These are phyloP conservation scores for Neocatenulostroma microsporum DNA, from an alignment of 2,329 filamentous ascomycete species.

Conservation along the genomic window DNA sequence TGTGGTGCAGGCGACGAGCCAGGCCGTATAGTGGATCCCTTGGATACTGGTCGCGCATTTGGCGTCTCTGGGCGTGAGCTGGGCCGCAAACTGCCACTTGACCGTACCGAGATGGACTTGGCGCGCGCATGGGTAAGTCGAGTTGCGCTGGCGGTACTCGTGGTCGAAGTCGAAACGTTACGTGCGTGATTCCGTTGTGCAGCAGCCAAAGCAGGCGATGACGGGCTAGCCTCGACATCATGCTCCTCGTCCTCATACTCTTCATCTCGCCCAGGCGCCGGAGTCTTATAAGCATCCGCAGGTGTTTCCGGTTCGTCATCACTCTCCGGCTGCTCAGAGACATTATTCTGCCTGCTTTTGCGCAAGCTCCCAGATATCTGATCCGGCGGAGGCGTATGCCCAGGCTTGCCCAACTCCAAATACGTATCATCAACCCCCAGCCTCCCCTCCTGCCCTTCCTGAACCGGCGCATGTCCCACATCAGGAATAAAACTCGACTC, in stretches of 20 bases:
- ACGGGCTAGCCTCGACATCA: slow-evolving; percentile 21
- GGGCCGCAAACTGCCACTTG: not conserved
- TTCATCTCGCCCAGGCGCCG: slow-evolving; percentile 24
- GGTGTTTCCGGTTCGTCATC: slow-evolving; percentile 26
- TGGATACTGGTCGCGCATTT: slow-evolving; percentile 11
- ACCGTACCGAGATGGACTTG: slow-evolving; percentile 1
- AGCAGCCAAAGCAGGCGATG: slow-evolving; percentile 38
- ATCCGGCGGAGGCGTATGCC: slow-evolving; percentile 11
- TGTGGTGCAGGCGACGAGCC: slow-evolving; percentile 14
- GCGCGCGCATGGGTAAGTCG: slow-evolving; percentile 1
- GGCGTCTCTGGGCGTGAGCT: slow-evolving; percentile 6
- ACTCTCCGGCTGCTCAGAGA: slow-evolving; percentile 1
- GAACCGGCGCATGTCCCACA: slow-evolving; percentile 30
- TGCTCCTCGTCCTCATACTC: slow-evolving; percentile 17
- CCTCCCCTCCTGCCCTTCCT: slow-evolving; percentile 16
- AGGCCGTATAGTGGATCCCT: slow-evolving; percentile 15
- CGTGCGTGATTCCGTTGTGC: slow-evolving; percentile 26
- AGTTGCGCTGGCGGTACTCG: slow-evolving; percentile 6
- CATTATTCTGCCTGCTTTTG: slow-evolving; percentile 1
- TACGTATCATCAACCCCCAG: slow-evolving; percentile 41
- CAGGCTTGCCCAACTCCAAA: slow-evolving; percentile 25
- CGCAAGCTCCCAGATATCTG: slow-evolving; percentile 11
- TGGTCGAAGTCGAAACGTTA: no score
- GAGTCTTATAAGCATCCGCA: slow-evolving; percentile 37
- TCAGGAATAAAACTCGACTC: slow-evolving; percentile 58